These are phyloP conservation scores for Boletus coccyginus DNA, from an alignment of 768 basidiomycete genomes.

Conservation along the genomic window DNA sequence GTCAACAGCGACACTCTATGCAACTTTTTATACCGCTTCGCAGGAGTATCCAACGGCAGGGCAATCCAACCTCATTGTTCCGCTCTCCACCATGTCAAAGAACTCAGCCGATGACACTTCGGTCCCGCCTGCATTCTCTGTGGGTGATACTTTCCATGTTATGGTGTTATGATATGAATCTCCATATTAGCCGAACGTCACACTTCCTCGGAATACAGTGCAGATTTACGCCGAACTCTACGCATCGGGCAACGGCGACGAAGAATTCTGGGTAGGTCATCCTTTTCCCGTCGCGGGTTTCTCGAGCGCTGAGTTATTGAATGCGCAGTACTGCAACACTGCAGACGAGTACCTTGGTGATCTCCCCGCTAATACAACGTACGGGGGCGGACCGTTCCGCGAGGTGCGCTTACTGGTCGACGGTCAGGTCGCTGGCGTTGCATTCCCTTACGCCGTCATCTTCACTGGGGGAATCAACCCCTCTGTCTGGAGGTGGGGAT, in stretches of 20 bases:
- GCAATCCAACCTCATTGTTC: conserved; percentile 63
- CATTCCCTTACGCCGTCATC: conserved; percentile 58
- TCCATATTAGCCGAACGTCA: conserved; percentile 54
- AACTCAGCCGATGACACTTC: conserved; percentile 69
- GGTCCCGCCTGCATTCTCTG: conserved; percentile 72
- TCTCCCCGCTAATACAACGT: conserved; percentile 50
- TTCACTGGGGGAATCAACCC: conserved; percentile 78
- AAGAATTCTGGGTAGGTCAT: conserved; percentile 73
- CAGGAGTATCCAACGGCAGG: conserved; percentile 52
- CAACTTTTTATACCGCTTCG: conserved; percentile 70
- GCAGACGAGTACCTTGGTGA: conserved; percentile 55
- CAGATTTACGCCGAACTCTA: conserved; percentile 67
- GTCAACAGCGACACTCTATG: conserved; percentile 56
- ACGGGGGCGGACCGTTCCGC: conserved; percentile 53
- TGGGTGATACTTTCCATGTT: conserved; percentile 26
- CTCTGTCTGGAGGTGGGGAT: conserved; percentile 58
- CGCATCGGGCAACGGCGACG: conserved; percentile 62
- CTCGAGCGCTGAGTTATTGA: background rate
- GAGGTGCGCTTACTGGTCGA: conserved; percentile 63
- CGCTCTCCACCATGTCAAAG: conserved; percentile 63
- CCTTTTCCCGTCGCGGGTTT: background rate
- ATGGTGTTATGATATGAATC: background rate
- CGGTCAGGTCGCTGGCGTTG: conserved; percentile 51
- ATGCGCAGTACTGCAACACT: conserved; percentile 60
- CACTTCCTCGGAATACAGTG: conserved; percentile 66